These are phyloP conservation scores for Daphne laureola DNA, from an alignment of 441 rosid genomes.

Conservation along the genomic window DNA sequence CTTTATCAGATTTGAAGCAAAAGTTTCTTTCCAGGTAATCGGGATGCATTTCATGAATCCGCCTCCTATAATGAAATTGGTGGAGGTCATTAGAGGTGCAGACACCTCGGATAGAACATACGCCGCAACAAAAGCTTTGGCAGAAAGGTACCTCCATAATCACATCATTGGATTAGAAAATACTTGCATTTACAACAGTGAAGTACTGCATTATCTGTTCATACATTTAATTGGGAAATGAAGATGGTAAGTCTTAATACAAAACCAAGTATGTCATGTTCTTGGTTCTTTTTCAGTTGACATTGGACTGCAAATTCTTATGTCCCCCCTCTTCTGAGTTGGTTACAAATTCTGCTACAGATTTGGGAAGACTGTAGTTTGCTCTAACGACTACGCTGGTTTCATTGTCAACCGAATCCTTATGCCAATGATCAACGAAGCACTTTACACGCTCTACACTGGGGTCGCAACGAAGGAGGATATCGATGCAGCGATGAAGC, in stretches of 20 bases:
- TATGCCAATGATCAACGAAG: slow-evolving; percentile 96
- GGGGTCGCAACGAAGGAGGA: slow-evolving; percentile 92
- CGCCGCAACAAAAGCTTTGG: slow-evolving; percentile 47
- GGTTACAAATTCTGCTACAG: slow-evolving; percentile 24
- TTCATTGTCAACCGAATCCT: slow-evolving; percentile 80
- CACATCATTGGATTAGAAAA: not conserved
- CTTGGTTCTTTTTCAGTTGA: slow-evolving; percentile 4
- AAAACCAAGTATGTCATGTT: not conserved
- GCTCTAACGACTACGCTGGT: slow-evolving; percentile 71
- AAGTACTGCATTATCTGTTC: not conserved
- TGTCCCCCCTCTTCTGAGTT: not conserved
- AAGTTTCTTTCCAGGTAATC: slow-evolving; percentile 40
- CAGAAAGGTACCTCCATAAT: slow-evolving; percentile 50
- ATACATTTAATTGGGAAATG: not conserved
- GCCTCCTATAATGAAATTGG: slow-evolving; percentile 84
- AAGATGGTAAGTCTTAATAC: not conserved
- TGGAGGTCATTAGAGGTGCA: slow-evolving; percentile 74
- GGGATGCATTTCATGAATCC: slow-evolving; percentile 98
- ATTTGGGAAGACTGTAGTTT: slow-evolving; percentile 64
- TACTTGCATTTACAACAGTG: too few relatives aligned
- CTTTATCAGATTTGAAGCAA: not conserved
- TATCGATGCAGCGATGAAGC: slow-evolving; percentile 75
- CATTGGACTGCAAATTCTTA: not conserved
- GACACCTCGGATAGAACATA: slow-evolving; percentile 74
- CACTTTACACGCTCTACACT: slow-evolving; percentile 66